Conservation (phyloP, 2,329 filamentous ascomycete species). For the Phialophora tarda region DNA sequence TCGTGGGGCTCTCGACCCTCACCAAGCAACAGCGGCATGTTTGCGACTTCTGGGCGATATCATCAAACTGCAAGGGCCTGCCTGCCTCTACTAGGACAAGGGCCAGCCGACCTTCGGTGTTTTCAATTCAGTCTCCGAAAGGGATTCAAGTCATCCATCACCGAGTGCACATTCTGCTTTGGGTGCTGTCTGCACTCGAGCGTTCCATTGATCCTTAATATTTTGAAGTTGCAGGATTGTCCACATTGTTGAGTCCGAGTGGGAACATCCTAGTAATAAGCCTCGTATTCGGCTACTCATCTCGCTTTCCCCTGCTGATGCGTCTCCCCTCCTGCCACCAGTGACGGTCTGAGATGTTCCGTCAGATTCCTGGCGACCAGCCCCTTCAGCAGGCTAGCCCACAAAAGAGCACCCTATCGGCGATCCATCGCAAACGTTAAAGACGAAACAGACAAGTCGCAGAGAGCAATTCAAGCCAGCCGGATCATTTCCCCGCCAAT, state of each 20-base stretch:
- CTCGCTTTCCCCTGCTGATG: slow-evolving; percentile 12
- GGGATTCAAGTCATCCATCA: neutral
- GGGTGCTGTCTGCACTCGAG: too few species aligned
- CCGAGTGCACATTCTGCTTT: neutral
- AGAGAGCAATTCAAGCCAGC: slow-evolving; percentile 5
- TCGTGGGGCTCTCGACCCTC: neutral
- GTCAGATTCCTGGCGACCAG: neutral
- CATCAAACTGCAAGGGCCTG: neutral
- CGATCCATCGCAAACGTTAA: slow-evolving; percentile 6
- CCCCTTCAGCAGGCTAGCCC: slow-evolving; percentile 7
- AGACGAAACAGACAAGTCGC: slow-evolving; percentile 5
- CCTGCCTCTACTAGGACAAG: neutral
- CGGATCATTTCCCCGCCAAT: slow-evolving; percentile 25
- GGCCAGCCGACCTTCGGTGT: neutral
- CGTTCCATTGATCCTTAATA: neutral
- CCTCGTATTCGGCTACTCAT: slow-evolving; percentile 27
- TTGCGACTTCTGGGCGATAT: neutral
- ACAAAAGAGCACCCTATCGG: neutral
- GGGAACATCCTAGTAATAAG: neutral
- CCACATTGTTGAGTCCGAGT: neutral
- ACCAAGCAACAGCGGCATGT: neutral
- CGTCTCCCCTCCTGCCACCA: slow-evolving; percentile 5
- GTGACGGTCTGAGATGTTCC: slow-evolving; percentile 4
- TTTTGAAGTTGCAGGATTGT: neutral
- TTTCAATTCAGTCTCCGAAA: neutral